Evolutionary conservation across 768 basidiomycete genomes (phyloP).

Genomic region (Phylloporus sp.): DNA sequence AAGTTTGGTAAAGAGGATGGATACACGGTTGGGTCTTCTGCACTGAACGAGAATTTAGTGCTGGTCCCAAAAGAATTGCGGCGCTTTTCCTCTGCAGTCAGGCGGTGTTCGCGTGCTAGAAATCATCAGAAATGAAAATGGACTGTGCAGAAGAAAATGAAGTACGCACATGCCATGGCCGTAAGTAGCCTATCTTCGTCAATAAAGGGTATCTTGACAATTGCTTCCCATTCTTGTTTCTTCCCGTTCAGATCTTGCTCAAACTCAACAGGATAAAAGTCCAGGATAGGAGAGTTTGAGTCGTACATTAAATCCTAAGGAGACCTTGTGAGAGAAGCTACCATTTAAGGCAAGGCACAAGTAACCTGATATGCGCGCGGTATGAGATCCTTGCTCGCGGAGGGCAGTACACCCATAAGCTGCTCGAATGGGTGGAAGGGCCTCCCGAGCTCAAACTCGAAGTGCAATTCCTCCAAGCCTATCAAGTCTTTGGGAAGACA

Average conservation of each 20-base stretch:
- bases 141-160: neutral
- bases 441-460: constrained; percentile 79
- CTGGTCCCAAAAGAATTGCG: constrained; percentile 81
- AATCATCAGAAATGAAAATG: neutral
- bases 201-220: constrained; percentile 99
- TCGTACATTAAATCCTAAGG: constrained; percentile 85
- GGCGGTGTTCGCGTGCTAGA: constrained; percentile 70
- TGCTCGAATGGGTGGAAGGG: constrained; percentile 96
- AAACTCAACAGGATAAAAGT: constrained; percentile 92
- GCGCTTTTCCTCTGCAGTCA: constrained; percentile 68
- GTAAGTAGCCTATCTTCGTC: constrained; percentile 70
- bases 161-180: constrained; percentile 68
- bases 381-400: constrained; percentile 84
- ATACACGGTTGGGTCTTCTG: constrained; percentile 61
- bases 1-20: constrained; percentile 93
- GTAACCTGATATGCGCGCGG: constrained; percentile 79
- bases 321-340: neutral
- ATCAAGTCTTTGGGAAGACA: constrained; percentile 43
- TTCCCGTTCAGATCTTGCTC: constrained; percentile 96
- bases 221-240: constrained; percentile 98
- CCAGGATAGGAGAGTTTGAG: constrained; percentile 78
- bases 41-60: constrained; percentile 71
- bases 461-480: constrained; percentile 72
- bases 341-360: neutral
- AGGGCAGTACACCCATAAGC: constrained; percentile 95